Percentiles rank a stretch among this genome's conserved stretches.
These are phyloP conservation scores for Rhynchospora pubera DNA, from an alignment of 176 grass and related monocot species.

Conservation along the genomic window DNA sequence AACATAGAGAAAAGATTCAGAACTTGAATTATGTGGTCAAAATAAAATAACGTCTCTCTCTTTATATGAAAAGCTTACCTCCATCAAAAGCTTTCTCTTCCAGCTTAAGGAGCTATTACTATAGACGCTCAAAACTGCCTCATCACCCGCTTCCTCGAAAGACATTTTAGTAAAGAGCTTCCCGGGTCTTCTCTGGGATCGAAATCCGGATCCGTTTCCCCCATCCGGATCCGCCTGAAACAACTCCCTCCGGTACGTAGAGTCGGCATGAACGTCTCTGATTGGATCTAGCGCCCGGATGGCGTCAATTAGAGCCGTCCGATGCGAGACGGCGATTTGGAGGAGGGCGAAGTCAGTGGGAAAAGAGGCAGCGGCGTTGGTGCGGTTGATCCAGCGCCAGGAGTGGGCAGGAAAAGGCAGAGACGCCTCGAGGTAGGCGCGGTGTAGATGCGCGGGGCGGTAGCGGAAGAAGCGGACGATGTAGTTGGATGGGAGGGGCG, in stretches of 20 bases:
- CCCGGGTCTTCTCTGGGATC: slow-evolving; percentile 26
- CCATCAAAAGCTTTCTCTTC: slow-evolving; percentile 55
- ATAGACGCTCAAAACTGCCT: background rate
- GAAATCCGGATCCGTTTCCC: background rate
- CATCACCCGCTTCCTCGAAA: slow-evolving; percentile 41
- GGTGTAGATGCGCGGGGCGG: slow-evolving; percentile 42
- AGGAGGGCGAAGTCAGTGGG: slow-evolving; percentile 87
- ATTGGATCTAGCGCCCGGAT: slow-evolving; percentile 46
- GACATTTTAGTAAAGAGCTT: slow-evolving; percentile 89
- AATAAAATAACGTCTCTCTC: background rate
- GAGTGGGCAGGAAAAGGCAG: slow-evolving; percentile 16
- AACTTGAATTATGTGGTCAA: background rate
- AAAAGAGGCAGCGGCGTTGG: slow-evolving; percentile 55
- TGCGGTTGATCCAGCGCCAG: slow-evolving; percentile 84
- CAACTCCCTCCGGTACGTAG: slow-evolving; percentile 46
- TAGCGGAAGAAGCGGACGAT: slow-evolving; percentile 78
- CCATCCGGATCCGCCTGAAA: slow-evolving; percentile 32
- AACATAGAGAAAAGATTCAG: background rate
- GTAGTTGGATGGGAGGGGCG: slow-evolving; percentile 28
- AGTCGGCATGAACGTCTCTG: slow-evolving; percentile 63
- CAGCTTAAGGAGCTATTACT: slow-evolving; percentile 42
- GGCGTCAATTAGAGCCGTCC: slow-evolving; percentile 30
- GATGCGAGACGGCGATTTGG: slow-evolving; percentile 41
- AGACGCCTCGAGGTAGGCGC: slow-evolving; percentile 45
- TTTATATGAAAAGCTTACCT: slow-evolving; percentile 29